Conservation (phyloP, 805 yeast species). For the Wickerhamia fluorescens region DNA sequence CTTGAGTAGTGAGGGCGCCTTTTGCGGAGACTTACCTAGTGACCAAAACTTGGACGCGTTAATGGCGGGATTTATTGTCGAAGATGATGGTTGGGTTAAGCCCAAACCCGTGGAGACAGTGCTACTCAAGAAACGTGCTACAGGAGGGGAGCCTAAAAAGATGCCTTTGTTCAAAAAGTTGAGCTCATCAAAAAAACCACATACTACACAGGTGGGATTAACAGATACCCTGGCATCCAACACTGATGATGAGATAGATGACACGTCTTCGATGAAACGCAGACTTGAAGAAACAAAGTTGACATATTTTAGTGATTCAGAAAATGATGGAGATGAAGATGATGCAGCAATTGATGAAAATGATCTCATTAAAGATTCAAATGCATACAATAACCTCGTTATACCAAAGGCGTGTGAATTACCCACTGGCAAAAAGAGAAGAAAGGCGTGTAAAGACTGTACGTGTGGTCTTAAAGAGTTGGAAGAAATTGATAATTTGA, state of each 20-base stretch:
- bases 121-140: constrained; percentile 23
- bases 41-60: constrained; percentile 55
- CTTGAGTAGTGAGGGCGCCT: constrained; percentile 37
- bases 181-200: background rate
- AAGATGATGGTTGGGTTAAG: constrained; percentile 46
- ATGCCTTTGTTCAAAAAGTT: constrained; percentile 15
- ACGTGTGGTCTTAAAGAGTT: constrained; percentile 92
- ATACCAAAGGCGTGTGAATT: constrained; percentile 55
- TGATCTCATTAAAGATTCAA: constrained; percentile 27
- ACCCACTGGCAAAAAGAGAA: constrained; percentile 52
- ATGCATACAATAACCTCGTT: constrained; percentile 29
- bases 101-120: constrained; percentile 32
- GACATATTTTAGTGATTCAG: constrained; percentile 46
- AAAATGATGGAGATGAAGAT: constrained; percentile 46
- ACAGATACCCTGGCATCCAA: constrained; percentile 41
- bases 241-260: constrained; percentile 33
- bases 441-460: constrained; percentile 97
- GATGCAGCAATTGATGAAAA: constrained; percentile 38
- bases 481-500: constrained; percentile 58
- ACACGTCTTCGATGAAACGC: constrained; percentile 31
- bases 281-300: constrained; percentile 43
- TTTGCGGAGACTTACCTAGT: constrained; percentile 47
- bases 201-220: constrained; percentile 19
- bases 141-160: constrained; percentile 8
- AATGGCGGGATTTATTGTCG: constrained; percentile 55